Evolutionary conservation across 495 filamentous ascomycete genomes (phyloP), one percentile per base, ranked within the genome.

Genomic region (Penicillium bovifimosum): DNA sequence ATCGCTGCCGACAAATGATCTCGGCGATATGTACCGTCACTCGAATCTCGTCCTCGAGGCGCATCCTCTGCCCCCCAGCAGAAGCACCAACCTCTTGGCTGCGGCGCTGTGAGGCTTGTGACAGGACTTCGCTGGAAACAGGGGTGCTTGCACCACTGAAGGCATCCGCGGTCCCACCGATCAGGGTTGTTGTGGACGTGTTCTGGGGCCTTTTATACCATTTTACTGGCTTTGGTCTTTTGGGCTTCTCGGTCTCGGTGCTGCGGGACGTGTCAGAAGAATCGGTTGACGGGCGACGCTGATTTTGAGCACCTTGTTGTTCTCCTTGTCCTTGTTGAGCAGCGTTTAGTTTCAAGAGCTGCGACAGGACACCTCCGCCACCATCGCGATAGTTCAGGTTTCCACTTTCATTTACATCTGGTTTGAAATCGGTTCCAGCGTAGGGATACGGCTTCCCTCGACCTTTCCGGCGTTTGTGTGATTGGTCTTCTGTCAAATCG

Each of bases 1-100:
- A 95, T 29, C 80, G 78, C 57, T 96, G 90, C 5, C 91, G 84
- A 55, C 80, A 81, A 54, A 96, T 70, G 5, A 83, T 88, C 55
- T 91, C 84, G 10, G 88, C 87, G 57, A 96, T 89, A 67, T 93
- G 87, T 9, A 90, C 77, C 14, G 87, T 91, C 53, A 96, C 89
- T 55, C 80, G 79, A 59, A 86, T 86, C 57, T 90, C 81, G 31
- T 91, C 67, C 40, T 70, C 67, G 3, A 67, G 61, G 20, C 63
- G 50, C 24, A 62, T 47, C 17, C 34, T 24, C 3, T 18, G 11
- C 0, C 29, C 17, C 4, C 44, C 9, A 52, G 38, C 33, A 64
- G 18, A 16, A 1, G 17, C 36, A 2, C 48, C 28, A 1, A 27
- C 38, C n/a, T 42, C 48, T 24, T 67, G 60, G 16, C 57, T 61